These are phyloP conservation scores for Antitrichia curtipendula DNA, from an alignment of 225 moss, liverwort and hornwort genomes.

Conservation along the genomic window DNA sequence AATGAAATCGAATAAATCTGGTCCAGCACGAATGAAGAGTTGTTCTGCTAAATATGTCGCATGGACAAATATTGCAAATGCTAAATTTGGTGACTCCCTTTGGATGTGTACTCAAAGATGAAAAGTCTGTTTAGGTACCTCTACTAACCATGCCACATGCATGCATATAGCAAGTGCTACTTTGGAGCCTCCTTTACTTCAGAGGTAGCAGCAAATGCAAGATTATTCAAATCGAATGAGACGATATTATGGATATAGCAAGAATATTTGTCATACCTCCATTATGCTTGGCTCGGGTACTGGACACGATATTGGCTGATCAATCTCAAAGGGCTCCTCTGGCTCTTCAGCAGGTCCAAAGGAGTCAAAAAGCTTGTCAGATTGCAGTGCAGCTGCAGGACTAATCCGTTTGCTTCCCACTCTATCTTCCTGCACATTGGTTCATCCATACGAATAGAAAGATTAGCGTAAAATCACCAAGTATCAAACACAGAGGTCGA, in stretches of 20 bases:
- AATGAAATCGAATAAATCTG: background rate
- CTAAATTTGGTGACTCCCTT: background rate
- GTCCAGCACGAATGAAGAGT: background rate
- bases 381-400: slow-evolving; percentile 18
- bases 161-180: background rate
- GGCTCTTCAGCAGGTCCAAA: background rate
- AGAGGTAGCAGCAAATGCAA: background rate
- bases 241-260: background rate
- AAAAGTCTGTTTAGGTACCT: background rate
- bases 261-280: slow-evolving; percentile 2
- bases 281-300: slow-evolving; percentile 19
- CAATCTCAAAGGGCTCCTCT: slow-evolving; percentile 19
- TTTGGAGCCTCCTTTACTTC: background rate
- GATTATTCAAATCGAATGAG: background rate
- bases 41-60: background rate
- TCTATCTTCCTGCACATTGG: slow-evolving; percentile 30
- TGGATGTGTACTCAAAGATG: background rate
- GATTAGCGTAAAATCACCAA: background rate
- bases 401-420: slow-evolving; percentile 36
- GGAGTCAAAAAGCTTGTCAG: background rate
- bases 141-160: background rate
- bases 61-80: background rate
- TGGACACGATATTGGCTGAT: slow-evolving; percentile 25
- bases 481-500: background rate
- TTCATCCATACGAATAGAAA: background rate